Evolutionary conservation across 140 eudicot genomes (phyloP).

Genomic region (Bidens hawaiensis): DNA sequence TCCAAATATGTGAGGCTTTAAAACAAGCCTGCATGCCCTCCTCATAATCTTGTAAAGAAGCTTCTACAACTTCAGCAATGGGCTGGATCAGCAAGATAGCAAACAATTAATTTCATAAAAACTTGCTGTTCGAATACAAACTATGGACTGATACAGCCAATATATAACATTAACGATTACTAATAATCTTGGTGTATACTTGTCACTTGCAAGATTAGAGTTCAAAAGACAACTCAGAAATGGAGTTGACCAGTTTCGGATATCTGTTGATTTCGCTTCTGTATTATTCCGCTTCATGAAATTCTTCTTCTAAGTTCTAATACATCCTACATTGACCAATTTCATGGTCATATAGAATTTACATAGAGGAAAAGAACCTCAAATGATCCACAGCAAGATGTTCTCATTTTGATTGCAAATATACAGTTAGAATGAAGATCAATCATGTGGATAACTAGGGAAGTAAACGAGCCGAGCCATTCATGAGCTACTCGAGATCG

Average conservation of each 20-base stretch:
- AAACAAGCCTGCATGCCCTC: no score
- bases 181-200: neutral
- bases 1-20: conserved; percentile 78
- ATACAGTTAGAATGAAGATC: neutral
- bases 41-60: no score
- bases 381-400: neutral
- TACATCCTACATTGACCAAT: neutral
- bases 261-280: neutral
- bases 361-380: neutral
- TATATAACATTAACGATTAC: neutral
- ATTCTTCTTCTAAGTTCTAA: neutral
- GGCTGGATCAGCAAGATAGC: conserved; percentile 39
- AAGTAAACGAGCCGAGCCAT: no score
- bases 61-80: conserved; percentile 86
- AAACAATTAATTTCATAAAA: conserved; percentile 1
- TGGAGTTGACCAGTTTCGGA: neutral
- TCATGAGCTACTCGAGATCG: no score
- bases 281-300: neutral
- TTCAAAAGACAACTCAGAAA: neutral
- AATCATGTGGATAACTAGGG: neutral
- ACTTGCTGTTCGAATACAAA: conserved; percentile 1
- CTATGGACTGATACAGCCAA: neutral
- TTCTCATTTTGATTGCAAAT: neutral
- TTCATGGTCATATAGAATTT: neutral
- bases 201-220: neutral